Base-by-base conservation (phyloP, 768 basidiomycete genomes). In the Trametes cinnabarina region DNA sequence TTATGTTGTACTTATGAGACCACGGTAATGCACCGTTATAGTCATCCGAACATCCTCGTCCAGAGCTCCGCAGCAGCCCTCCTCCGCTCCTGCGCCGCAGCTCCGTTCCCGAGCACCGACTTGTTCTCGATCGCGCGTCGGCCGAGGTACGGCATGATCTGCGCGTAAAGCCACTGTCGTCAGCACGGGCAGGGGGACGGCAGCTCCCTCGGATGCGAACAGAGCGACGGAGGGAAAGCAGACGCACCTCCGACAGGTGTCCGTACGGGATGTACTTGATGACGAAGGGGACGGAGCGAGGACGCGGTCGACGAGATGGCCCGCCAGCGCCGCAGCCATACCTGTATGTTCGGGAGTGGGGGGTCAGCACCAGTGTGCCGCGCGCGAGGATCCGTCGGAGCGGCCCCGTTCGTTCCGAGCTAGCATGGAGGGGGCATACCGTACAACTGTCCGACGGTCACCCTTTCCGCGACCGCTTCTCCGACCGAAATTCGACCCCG, bases 71-170 rank as follows among this genome's bases (percentile, higher is more conserved):
- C 67, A 43, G 78, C 79, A 2, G 86, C 84, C 28, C 84, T 69
- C 56, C 70, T 71, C 22, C 87, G 75, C 70, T 92, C 91, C 22
- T 77, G 76, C 2, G 73, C 71, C 0, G 92, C 92, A 12, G 79
- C 84, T 1, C 88, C 89, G 19, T 81, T 76, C 15, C 87, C 89
- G 25, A 98, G 81, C 2, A 97, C 79, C 0, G 87, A 87, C 72
- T 93, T 95, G 76, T 98, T 97, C 83, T 97, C 94, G 43, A 94
- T 86, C 0, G 94, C 94, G 15, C 95, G 79, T 30, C 94, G 81
- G 39, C 87, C 81, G 9, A 97, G 81, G 70, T 96, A 98, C 0
- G 95, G 94, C 85, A 97, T 87, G 10, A 93, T 89, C 85, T 89
- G 25, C 12, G 43, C 20, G 11, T 15, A 22, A 6, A 49, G 50